phyloP scores from a whole-genome alignment of 2,329 filamentous ascomycete genomes.

The Elsinoe batatas region DNA sequence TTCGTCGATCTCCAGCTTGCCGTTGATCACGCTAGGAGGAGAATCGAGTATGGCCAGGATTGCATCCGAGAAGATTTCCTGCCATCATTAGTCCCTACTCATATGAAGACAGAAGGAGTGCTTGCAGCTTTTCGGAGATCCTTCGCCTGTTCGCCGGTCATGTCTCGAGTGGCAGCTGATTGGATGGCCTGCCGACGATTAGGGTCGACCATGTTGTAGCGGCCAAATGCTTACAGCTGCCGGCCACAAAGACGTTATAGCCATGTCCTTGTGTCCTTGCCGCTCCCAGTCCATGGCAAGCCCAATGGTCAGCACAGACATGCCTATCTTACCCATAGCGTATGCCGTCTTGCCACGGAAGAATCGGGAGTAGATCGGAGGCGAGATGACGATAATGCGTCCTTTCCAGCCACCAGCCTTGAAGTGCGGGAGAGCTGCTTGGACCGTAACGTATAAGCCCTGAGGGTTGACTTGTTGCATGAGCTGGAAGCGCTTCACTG shows the following conservation, averaged over 20 bases:
- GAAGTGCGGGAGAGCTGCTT: slow-evolving; percentile 60
- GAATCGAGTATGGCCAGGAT: slow-evolving; percentile 61
- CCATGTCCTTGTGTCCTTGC: slow-evolving; percentile 57
- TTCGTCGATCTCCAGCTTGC: slow-evolving; percentile 64
- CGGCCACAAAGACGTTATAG: slow-evolving; percentile 75
- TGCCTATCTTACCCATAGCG: slow-evolving; percentile 65
- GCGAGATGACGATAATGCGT: slow-evolving; percentile 67
- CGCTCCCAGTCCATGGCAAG: slow-evolving; percentile 71
- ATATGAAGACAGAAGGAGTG: neutral
- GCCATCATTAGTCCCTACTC: slow-evolving; percentile 11
- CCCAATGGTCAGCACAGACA: slow-evolving; percentile 73
- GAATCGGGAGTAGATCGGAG: slow-evolving; percentile 77
- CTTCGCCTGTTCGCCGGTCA: slow-evolving; percentile 29
- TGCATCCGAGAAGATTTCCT: slow-evolving; percentile 69
- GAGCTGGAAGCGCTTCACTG: slow-evolving; percentile 42
- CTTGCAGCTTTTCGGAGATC: slow-evolving; percentile 55
- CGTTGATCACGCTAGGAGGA: slow-evolving; percentile 55
- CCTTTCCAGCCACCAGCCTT: slow-evolving; percentile 39
- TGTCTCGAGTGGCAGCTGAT: slow-evolving; percentile 59
- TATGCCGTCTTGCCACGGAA: slow-evolving; percentile 81
- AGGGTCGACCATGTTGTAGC: neutral
- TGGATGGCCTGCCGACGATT: slow-evolving; percentile 48
- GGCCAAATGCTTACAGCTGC: slow-evolving; percentile 48
- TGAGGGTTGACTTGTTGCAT: slow-evolving; percentile 69
- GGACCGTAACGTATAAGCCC: slow-evolving; percentile 63